These are phyloP conservation scores for Xerocomellus chrysenteron DNA, from an alignment of 768 basidiomycete species.

Conservation along the genomic window DNA sequence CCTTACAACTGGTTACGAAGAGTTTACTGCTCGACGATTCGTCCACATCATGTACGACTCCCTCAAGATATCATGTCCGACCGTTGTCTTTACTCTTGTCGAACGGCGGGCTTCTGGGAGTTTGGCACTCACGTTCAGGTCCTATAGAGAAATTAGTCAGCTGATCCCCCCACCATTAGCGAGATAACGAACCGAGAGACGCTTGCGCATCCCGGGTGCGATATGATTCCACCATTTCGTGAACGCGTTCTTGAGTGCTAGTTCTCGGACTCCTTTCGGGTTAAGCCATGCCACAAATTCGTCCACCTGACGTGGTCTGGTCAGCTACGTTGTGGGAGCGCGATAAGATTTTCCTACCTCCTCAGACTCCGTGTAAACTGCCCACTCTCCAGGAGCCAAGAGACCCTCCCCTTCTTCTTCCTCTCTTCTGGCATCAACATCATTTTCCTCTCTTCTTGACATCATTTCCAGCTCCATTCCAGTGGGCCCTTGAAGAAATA, in stretches of 20 bases:
- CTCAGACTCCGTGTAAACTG: constrained; percentile 81
- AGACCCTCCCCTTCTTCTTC: constrained; percentile 84
- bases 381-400: constrained; percentile 82
- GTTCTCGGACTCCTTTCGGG: constrained; percentile 85
- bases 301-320: constrained; percentile 55
- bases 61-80: constrained; percentile 62
- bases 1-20: constrained; percentile 14
- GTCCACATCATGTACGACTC: constrained; percentile 90
- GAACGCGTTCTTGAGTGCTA: constrained; percentile 71
- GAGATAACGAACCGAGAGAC: constrained; percentile 58
- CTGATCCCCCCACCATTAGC: background rate
- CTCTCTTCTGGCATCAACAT: constrained; percentile 55
- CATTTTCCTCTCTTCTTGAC: constrained; percentile 51
- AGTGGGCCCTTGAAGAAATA: constrained; percentile 93
- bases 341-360: constrained; percentile 53
- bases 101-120: constrained; percentile 81
- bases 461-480: constrained; percentile 76
- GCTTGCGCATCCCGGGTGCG: constrained; percentile 73
- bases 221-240: constrained; percentile 86
- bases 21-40: constrained; percentile 67
- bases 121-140: constrained; percentile 65
- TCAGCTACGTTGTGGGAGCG: constrained; percentile 7
- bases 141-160: constrained; percentile 41
- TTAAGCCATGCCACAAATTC: constrained; percentile 89
- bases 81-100: constrained; percentile 59